Base-by-base conservation (phyloP, 2,329 filamentous ascomycete genomes). In the Hypoxylon sp. region DNA sequence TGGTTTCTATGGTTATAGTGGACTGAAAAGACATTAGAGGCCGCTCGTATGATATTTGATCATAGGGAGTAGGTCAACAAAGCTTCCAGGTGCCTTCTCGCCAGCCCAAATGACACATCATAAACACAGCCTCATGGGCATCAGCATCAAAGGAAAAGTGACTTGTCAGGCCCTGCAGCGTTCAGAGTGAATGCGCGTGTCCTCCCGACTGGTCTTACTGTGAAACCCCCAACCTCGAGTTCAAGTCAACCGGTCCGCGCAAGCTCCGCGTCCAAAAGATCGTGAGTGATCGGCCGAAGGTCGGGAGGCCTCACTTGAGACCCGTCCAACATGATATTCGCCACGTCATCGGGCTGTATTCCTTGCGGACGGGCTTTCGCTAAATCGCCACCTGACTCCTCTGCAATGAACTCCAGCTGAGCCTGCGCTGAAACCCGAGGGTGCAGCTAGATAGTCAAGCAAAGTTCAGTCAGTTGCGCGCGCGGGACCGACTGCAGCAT, bases 301-400 rank as follows among this genome's bases (percentile, higher is more conserved):
- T 10, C 15, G 15, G 37, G 37, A 41, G 37, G 37, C 37, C 37
- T 41, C 37, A 41, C 37, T 41, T 41, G 8, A 41, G n/a, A 41
- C n/a, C 22, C 20, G 26, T 47, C 30, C 28, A n/a, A 20, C 4
- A 34, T 17, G 41, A 5, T 15, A 34, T 43, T 54, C 34, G 44
- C 50, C 49, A 44, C 50, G 51, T 19, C 17, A 39, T n/a, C 26
- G n/a, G 37, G 17, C 19, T 20, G 20, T 32, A 32, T 39, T 24
- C 32, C 50, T 26, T 44, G 26, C 41, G 24, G 57, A 41, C n/a
- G 50, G 32, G 44, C 19, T 43, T 15, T 22, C 22, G 43, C 19
- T 34, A 49, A 30, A 19, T 22, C 22, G 43, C 19, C 44, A 49
- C 41, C 48, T 30, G 20, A 24, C 44, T 43, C 13, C 34, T n/a